Base-by-base conservation (phyloP, 345 rosid genomes). In the Schrenkiella parvula region DNA sequence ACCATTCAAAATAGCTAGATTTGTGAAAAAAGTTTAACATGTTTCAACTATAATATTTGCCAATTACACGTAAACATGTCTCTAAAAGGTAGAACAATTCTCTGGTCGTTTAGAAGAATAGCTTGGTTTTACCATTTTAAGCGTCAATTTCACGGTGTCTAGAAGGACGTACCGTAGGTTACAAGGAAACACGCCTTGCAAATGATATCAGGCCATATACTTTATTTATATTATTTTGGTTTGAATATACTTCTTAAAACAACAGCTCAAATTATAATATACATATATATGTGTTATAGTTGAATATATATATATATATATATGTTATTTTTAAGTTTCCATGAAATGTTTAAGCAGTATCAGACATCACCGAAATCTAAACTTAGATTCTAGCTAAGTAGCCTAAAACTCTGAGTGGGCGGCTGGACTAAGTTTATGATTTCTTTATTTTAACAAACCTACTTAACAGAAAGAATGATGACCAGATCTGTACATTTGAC, bases 11-110 rank as follows among this genome's bases (percentile, higher is more conserved):
- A 6, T n/a, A n/a, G n/a, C n/a, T n/a, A 15, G 3, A 15, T 72
- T 22, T 14, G 12, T 15, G 43, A 7, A 14, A 28, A 9, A 5
- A n/a, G n/a, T n/a, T 3, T 71, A 37, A 50, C n/a, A 14, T 26
- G 23, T 18, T 38, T 39, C 8, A 31, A 72, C 64, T 60, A 28
- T 18, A 17, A 12, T 61, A 26, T 23, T 22, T 37, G 3, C 14
- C 6, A 38, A n/a, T 19, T 29, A 52, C 46, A 52, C 47, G 76
- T 72, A 72, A 52, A 32, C 77, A 53, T 72, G 57, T 64, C 77
- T 12, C 70, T 8, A 42, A 26, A 50, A 31, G n/a, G 29, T 54
- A 64, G 48, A 64, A 64, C 2, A 19, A 54, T 32, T 73, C 48
- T 32, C 2, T 17, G 10, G 14, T 10, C 26, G 6, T 19, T 52